A percentile compares a stretch with the other conserved stretches of the same genome.
Evolutionary conservation across 192 early-diverging fungal genomes (phyloP).

Genomic region (Spinellus fusiger): DNA sequence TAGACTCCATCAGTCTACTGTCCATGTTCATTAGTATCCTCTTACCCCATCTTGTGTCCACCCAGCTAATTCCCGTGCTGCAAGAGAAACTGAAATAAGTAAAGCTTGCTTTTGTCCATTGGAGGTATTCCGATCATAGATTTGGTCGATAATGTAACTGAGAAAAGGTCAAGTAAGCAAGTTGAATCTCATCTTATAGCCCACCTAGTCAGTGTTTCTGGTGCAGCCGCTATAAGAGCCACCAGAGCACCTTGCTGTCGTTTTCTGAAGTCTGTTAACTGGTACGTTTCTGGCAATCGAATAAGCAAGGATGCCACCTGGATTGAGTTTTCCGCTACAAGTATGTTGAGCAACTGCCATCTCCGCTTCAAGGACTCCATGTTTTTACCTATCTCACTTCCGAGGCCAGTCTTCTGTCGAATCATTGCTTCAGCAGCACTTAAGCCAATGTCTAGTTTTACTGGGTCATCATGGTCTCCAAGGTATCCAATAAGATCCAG

Average conservation of each 20-base stretch:
- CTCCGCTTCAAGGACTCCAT: not conserved
- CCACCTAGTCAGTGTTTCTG: conserved; percentile 12
- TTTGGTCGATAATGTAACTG: conserved; percentile 21
- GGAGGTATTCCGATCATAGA: conserved; percentile 16
- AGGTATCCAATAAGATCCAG: conserved; percentile 24
- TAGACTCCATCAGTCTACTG: no score
- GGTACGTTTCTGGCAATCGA: conserved; percentile 11
- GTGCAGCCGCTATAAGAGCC: conserved; percentile 13
- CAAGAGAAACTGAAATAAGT: not conserved
- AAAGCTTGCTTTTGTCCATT: conserved; percentile 11
- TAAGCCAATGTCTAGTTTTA: conserved; percentile 26
- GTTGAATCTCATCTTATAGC: not conserved
- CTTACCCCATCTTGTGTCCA: conserved; percentile 12
- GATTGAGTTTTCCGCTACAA: conserved; percentile 1
- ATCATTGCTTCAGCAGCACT: conserved; percentile 18
- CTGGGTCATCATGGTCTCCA: conserved; percentile 23
- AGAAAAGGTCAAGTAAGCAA: not conserved
- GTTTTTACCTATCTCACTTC: conserved; percentile 21
- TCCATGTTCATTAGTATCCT: not conserved
- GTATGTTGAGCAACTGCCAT: not conserved
- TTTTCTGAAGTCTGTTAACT: conserved; percentile 4
- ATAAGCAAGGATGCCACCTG: conserved; percentile 5
- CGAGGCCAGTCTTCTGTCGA: conserved; percentile 16
- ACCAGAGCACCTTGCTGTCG: conserved; percentile 11
- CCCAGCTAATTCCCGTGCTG: conserved; percentile 17